Percentiles rank a stretch among this genome's conserved stretches.
phyloP scores from a whole-genome alignment of 345 rosid genomes.

The Durio zibethinus region DNA sequence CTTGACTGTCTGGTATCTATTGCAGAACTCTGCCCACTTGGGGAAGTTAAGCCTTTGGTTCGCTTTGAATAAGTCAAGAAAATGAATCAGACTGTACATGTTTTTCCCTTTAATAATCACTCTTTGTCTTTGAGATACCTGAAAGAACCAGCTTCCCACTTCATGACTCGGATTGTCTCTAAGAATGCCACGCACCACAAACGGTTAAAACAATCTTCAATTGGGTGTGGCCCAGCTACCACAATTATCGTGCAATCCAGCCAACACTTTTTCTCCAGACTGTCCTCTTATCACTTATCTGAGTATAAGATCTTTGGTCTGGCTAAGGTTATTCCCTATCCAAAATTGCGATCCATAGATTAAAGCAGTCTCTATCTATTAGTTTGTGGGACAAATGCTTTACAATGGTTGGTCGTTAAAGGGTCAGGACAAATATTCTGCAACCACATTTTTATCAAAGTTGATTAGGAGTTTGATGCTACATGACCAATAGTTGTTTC shows the following conservation, averaged over 20 bases:
- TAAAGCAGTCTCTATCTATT: slow-evolving; percentile 22
- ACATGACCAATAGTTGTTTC: background rate
- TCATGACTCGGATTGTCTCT: background rate
- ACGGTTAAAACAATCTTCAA: background rate
- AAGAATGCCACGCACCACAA: slow-evolving; percentile 12
- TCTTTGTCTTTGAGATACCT: background rate
- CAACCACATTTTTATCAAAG: slow-evolving; percentile 17
- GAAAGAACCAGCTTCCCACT: background rate
- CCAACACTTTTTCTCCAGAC: background rate
- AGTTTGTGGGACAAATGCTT: slow-evolving; percentile 19
- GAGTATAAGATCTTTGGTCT: background rate
- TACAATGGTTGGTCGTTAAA: slow-evolving; percentile 26
- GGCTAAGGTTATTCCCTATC: slow-evolving; percentile 1
- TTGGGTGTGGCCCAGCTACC: slow-evolving; percentile 14
- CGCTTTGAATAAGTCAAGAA: background rate
- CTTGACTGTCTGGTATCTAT: background rate
- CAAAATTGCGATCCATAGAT: slow-evolving; percentile 19
- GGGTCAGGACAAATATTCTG: slow-evolving; percentile 29
- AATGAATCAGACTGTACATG: background rate
- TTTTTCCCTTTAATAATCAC: background rate
- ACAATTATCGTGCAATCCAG: slow-evolving; percentile 17
- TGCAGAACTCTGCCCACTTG: background rate
- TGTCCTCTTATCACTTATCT: slow-evolving; percentile 15
- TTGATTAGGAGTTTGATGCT: slow-evolving; percentile 15
- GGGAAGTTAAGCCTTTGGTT: background rate